These are phyloP conservation scores for Coleophoma eucalyptorum DNA, from an alignment of 2,329 filamentous ascomycete species.

Conservation along the genomic window DNA sequence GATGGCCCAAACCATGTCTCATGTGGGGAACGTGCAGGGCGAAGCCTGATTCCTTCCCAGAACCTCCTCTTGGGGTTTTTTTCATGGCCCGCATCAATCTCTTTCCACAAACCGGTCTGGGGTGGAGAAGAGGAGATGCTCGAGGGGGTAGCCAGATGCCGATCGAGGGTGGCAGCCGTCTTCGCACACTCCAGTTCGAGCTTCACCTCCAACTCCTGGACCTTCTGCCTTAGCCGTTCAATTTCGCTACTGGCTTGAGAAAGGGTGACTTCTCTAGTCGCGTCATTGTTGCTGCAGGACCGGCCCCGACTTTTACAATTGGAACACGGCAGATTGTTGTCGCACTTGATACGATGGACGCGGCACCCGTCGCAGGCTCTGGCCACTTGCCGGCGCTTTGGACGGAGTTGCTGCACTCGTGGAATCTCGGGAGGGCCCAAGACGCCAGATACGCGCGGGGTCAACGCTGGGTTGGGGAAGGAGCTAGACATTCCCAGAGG, in stretches of 20 bases:
- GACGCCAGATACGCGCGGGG: too few relatives aligned
- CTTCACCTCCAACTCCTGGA: constrained; percentile 25
- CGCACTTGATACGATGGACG: constrained; percentile 37
- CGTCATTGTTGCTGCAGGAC: constrained; percentile 30
- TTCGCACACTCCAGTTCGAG: too few relatives aligned
- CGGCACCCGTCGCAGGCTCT: constrained; percentile 37
- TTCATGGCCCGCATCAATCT: constrained; percentile 8
- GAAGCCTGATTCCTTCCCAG: constrained; percentile 35
- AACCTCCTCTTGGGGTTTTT: constrained; percentile 19
- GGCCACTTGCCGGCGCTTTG: constrained; percentile 24
- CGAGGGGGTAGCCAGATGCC: too few relatives aligned
- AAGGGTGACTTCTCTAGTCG: constrained; percentile 27
- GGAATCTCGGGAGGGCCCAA: too few relatives aligned
- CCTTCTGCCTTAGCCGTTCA: constrained; percentile 29
- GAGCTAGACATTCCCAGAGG: too few relatives aligned
- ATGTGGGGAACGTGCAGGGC: constrained; percentile 30
- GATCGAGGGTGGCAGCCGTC: too few relatives aligned
- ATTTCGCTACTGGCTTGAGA: constrained; percentile 30
- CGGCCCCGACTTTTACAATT: constrained; percentile 34
- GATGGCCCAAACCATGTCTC: constrained; percentile 39
- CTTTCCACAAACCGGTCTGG: neutral
- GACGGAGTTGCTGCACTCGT: too few relatives aligned
- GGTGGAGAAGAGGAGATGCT: too few relatives aligned
- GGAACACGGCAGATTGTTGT: constrained; percentile 32
- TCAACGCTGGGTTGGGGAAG: too few relatives aligned